These are phyloP conservation scores for Pezizomycotina sp. DNA, from an alignment of 2,329 filamentous ascomycete genomes.

Conservation along the genomic window DNA sequence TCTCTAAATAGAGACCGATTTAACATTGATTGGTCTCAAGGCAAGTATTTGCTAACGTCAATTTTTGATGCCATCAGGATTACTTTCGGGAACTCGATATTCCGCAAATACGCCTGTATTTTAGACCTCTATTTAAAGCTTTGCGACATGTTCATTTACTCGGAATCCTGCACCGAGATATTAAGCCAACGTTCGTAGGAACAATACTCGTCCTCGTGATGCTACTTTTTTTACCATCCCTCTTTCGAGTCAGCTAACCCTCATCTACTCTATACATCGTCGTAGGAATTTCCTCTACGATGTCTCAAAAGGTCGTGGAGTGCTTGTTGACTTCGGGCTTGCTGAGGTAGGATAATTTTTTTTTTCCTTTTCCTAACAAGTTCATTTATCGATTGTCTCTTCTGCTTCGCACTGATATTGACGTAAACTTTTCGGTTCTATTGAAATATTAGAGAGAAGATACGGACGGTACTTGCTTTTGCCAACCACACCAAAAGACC, in stretches of 20 bases:
- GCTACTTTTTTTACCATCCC: background rate
- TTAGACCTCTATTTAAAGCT: constrained; percentile 73
- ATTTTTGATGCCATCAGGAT: constrained; percentile 31
- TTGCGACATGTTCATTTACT: constrained; percentile 67
- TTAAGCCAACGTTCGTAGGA: constrained; percentile 65
- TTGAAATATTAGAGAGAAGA: constrained; percentile 7
- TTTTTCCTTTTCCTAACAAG: constrained; percentile 21
- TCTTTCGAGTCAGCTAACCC: background rate
- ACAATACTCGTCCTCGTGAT: too few species aligned
- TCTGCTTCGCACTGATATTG: background rate
- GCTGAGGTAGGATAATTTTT: constrained; percentile 43
- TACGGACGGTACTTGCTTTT: constrained; percentile 13
- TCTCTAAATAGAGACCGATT: constrained; percentile 2
- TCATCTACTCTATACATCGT: background rate
- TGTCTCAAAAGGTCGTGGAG: constrained; percentile 59
- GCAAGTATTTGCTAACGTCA: background rate
- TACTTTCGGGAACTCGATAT: constrained; percentile 87
- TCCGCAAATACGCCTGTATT: constrained; percentile 73
- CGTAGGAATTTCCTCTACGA: constrained; percentile 76
- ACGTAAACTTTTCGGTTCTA: background rate
- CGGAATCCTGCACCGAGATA: constrained; percentile 80
- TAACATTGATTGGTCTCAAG: too few species aligned
- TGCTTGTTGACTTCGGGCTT: constrained; percentile 97
- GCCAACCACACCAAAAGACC: background rate
- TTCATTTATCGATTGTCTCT: background rate